Evolutionary conservation across 2,329 filamentous ascomycete genomes (phyloP).

Genomic region (Aspergillus sp.): DNA sequence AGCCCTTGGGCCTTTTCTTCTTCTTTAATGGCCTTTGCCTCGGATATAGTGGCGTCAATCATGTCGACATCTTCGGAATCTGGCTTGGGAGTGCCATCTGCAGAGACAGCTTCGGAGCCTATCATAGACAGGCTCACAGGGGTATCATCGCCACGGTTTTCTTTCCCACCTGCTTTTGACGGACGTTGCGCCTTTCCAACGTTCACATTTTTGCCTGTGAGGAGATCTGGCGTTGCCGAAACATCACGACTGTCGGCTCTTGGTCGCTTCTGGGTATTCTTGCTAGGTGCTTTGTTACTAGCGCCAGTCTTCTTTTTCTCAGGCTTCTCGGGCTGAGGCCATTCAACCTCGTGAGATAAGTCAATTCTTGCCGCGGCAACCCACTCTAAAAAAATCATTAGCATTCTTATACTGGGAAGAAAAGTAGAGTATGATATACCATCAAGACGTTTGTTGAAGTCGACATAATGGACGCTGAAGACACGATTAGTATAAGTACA

Average conservation of each 20-base stretch:
- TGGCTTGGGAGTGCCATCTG: conserved; percentile 35
- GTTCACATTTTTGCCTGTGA: conserved; percentile 46
- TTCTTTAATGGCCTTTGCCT: conserved; percentile 29
- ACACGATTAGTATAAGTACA: conserved; percentile 12
- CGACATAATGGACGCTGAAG: conserved; percentile 79
- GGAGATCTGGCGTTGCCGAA: conserved; percentile 51
- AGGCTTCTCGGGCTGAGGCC: conserved; percentile 85
- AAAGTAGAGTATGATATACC: conserved; percentile 27
- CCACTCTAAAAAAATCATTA: conserved; percentile 68
- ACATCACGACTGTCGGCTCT: conserved; percentile 49
- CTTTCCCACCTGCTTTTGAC: conserved; percentile 56
- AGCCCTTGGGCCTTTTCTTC: conserved; percentile 32
- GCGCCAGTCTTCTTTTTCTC: conserved; percentile 75
- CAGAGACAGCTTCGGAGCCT: conserved; percentile 32
- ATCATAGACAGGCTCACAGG: conserved; percentile 26
- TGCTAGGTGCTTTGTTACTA: conserved; percentile 48
- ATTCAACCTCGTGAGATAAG: conserved; percentile 86
- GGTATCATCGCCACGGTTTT: conserved; percentile 50
- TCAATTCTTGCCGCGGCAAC: conserved; percentile 77
- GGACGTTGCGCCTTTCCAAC: conserved; percentile 43
- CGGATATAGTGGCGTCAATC: conserved; percentile 30
- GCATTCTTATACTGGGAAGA: conserved; percentile 2
- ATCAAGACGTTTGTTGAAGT: conserved; percentile 86
- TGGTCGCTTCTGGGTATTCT: conserved; percentile 54
- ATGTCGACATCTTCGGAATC: conserved; percentile 41